A percentile compares a stretch with the other conserved stretches of the same genome.
These are phyloP conservation scores for Colletotrichum tropicale DNA, from an alignment of 2,329 filamentous ascomycete species.

Conservation along the genomic window DNA sequence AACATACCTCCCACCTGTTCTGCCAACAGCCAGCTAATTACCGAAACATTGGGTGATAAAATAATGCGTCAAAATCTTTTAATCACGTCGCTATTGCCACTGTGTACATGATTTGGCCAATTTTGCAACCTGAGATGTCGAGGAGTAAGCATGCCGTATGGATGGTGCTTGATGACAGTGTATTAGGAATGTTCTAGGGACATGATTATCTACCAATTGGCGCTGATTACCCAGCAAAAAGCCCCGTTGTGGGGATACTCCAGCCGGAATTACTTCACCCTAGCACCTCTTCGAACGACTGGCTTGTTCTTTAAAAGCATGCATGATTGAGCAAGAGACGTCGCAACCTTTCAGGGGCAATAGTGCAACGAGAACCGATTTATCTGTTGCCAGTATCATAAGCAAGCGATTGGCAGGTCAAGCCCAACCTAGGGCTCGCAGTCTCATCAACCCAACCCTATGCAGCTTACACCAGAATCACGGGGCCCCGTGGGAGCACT, in stretches of 20 bases:
- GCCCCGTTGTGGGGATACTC: background rate
- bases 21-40: background rate
- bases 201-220: background rate
- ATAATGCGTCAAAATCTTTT: background rate
- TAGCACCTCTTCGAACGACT: accelerated
- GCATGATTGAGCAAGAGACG: background rate
- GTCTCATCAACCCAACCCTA: background rate
- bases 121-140: background rate
- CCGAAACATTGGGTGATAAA: background rate
- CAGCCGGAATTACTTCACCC: background rate
- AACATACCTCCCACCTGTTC: too few relatives aligned
- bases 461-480: background rate
- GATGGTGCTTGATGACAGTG: background rate
- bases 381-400: too few relatives aligned
- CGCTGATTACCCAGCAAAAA: background rate
- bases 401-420: background rate
- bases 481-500: background rate
- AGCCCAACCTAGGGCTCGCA: accelerated
- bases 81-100: accelerated
- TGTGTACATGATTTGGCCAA: background rate
- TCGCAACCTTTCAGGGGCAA: background rate
- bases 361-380: background rate
- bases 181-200: background rate
- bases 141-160: background rate
- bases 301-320: background rate